Percentiles rank a stretch among this genome's conserved stretches.
Evolutionary conservation across 1,284 basidiomycete genomes (phyloP).

Genomic region (Phellinidium pouzarii): DNA sequence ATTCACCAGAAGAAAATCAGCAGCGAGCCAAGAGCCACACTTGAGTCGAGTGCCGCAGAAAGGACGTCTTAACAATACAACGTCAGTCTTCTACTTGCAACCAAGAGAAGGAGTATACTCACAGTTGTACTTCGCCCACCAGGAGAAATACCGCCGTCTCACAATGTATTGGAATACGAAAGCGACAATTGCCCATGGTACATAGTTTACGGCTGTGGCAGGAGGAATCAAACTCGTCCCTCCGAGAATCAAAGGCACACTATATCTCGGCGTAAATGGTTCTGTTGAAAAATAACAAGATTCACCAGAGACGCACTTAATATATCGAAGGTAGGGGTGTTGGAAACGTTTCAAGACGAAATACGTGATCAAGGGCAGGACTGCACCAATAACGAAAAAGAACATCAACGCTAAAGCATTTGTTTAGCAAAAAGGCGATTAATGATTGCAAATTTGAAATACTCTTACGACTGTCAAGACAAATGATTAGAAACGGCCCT

Average conservation of each 20-base stretch:
- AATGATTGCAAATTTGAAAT: background rate
- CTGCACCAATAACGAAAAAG: constrained; percentile 51
- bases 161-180: constrained; percentile 53
- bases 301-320: constrained; percentile 22
- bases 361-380: constrained; percentile 33
- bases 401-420: constrained; percentile 39
- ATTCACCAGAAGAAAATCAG: constrained; percentile 45
- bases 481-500: background rate
- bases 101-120: constrained; percentile 18
- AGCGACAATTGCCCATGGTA: constrained; percentile 49
- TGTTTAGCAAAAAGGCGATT: background rate
- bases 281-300: constrained; percentile 3
- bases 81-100: background rate
- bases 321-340: constrained; percentile 26
- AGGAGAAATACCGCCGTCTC: constrained; percentile 40
- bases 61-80: constrained; percentile 35
- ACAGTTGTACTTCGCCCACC: constrained; percentile 62
- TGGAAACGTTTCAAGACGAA: constrained; percentile 27
- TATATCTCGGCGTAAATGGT: constrained; percentile 25
- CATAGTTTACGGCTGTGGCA: constrained; percentile 53
- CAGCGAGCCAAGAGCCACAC: constrained; percentile 41
- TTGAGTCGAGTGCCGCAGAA: constrained; percentile 45
- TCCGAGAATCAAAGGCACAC: constrained; percentile 26
- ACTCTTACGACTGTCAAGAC: constrained; percentile 7
- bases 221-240: constrained; percentile 32